phyloP scores from a whole-genome alignment of 2,329 filamentous ascomycete species.

The Xylariaceae sp. region DNA sequence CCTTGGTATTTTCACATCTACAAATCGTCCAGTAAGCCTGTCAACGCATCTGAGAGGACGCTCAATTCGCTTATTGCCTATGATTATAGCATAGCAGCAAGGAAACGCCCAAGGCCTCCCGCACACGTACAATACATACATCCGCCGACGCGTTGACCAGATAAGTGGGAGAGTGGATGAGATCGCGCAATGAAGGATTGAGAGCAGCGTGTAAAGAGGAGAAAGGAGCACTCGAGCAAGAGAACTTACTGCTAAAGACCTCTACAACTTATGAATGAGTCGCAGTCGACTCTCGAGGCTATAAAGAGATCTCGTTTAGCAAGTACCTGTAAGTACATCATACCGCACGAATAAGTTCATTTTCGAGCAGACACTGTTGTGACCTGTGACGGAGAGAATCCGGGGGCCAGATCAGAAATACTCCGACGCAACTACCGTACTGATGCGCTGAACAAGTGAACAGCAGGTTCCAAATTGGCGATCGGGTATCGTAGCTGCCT shows the following conservation, averaged over 20 bases:
- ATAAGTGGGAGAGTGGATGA: not conserved
- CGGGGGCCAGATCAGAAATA: no score
- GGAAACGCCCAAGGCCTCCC: conserved; percentile 5
- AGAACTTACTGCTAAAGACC: no score
- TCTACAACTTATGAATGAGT: not conserved
- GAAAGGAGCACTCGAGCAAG: not conserved
- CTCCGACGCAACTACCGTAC: no score
- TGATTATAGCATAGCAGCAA: not conserved
- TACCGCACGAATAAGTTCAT: no score
- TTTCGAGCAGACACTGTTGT: no score
- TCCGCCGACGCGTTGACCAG: not conserved
- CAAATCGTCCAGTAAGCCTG: conserved; percentile 1
- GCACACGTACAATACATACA: conserved; percentile 9
- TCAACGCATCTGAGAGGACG: not conserved
- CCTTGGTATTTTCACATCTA: conserved; percentile 3
- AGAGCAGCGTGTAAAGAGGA: not conserved
- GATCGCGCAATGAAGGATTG: conserved; percentile 9
- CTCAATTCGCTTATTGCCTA: not conserved
- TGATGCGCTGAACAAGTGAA: no score
- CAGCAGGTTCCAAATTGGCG: no score
- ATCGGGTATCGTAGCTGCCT: no score
- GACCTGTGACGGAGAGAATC: no score
- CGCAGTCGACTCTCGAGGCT: not conserved
- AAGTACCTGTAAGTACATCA: not conserved
- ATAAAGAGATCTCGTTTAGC: not conserved